These are phyloP conservation scores for Trypanosoma cruzi DNA, from an alignment of 208 protist species.

Conservation along the genomic window DNA sequence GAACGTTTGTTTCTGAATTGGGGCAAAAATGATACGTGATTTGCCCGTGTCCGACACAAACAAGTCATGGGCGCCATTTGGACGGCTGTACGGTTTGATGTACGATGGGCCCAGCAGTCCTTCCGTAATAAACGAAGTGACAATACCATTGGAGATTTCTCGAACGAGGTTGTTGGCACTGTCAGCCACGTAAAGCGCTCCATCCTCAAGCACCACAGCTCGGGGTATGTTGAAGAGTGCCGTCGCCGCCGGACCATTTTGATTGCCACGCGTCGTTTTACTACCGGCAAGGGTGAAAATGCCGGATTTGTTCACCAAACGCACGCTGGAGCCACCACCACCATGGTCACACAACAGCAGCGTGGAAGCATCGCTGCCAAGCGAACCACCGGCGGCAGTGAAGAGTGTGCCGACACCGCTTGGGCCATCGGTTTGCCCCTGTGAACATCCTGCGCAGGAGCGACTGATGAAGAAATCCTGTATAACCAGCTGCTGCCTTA, in stretches of 20 bases:
- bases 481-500: too few species aligned
- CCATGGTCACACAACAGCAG: conserved; percentile 67
- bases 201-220: conserved; percentile 26
- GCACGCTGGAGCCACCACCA: conserved; percentile 42
- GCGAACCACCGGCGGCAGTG: conserved; percentile 30
- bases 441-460: not conserved
- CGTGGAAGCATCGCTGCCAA: conserved; percentile 4
- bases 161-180: conserved; percentile 59
- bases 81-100: conserved; percentile 21
- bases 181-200: conserved; percentile 50
- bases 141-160: conserved; percentile 29
- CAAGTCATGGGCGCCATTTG: conserved; percentile 13
- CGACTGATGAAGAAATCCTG: conserved; percentile 11
- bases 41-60: conserved; percentile 53
- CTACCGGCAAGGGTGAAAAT: conserved; percentile 56
- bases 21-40: conserved; percentile 33
- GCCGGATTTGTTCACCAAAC: conserved; percentile 34
- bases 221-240: conserved; percentile 38
- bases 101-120: conserved; percentile 25
- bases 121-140: conserved; percentile 31
- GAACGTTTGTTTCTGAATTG: conserved; percentile 2
- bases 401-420: conserved; percentile 50
- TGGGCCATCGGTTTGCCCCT: conserved; percentile 36
- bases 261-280: conserved; percentile 22
- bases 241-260: conserved; percentile 24